phyloP scores from a whole-genome alignment of 805 yeast genomes.

The Starmerella sp. region DNA sequence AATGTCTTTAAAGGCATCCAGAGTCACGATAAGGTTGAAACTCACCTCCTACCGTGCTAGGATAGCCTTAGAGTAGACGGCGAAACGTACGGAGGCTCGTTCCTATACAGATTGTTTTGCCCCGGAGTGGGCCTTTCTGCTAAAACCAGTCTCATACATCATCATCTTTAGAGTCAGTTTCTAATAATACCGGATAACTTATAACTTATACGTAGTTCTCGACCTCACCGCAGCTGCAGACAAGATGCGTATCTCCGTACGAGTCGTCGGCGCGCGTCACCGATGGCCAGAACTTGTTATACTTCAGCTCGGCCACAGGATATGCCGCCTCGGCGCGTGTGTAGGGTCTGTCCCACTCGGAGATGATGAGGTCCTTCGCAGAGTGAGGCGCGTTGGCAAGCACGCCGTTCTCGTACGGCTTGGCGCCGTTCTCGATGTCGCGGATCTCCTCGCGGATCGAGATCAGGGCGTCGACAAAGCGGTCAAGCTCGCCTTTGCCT shows the following conservation, averaged over 20 bases:
- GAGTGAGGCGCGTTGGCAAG: constrained; percentile 91
- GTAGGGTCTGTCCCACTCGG: constrained; percentile 83
- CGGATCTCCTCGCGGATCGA: constrained; percentile 73
- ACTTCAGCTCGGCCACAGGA: constrained; percentile 65
- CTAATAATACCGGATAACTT: not conserved
- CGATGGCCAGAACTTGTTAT: constrained; percentile 87
- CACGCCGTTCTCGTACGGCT: constrained; percentile 47
- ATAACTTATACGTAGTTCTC: constrained; percentile 17
- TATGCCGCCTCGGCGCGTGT: constrained; percentile 88
- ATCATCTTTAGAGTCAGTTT: not conserved
- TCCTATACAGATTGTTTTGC: constrained; percentile 15
- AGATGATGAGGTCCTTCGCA: constrained; percentile 56
- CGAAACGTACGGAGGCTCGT: constrained; percentile 18
- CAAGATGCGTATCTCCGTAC: constrained; percentile 81
- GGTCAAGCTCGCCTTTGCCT: constrained; percentile 72
- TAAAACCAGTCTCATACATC: constrained; percentile 20
- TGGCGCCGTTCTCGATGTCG: constrained; percentile 53
- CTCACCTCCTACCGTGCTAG: constrained; percentile 26
- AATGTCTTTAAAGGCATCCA: constrained; percentile 23
- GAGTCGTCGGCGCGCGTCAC: constrained; percentile 90
- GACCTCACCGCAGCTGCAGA: constrained; percentile 67
- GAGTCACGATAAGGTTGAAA: constrained; percentile 25
- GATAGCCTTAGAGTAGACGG: constrained; percentile 25
- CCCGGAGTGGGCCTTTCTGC: constrained; percentile 16
- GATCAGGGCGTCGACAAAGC: constrained; percentile 81